These are phyloP conservation scores for Osmanthus fragrans DNA, from an alignment of 257 asterid genomes.

Conservation along the genomic window DNA sequence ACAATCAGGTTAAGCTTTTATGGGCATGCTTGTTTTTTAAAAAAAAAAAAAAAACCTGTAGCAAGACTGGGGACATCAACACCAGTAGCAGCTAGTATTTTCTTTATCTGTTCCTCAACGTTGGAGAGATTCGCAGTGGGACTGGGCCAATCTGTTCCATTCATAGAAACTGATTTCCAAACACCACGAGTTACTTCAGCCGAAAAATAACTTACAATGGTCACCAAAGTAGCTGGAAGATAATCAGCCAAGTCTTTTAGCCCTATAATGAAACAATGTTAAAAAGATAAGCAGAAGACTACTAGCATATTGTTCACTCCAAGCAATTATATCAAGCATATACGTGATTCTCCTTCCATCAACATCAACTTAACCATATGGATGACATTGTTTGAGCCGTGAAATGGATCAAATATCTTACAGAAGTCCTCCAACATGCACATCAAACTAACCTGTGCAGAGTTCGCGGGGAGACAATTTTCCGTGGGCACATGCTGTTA, in stretches of 20 bases:
- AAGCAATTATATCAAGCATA: not conserved
- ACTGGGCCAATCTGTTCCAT: conserved; percentile 99
- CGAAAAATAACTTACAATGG: conserved; percentile 93
- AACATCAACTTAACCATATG: too few relatives aligned
- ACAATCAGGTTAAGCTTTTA: not conserved
- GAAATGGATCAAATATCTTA: not conserved
- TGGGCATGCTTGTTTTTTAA: not conserved
- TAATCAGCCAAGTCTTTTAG: conserved; percentile 95
- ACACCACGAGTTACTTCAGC: conserved; percentile 99
- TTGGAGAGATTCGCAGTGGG: conserved; percentile 88
- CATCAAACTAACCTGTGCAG: conserved; percentile 76
- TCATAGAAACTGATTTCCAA: conserved; percentile 94
- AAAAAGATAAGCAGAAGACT: conserved; percentile 12
- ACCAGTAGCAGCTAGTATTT: conserved; percentile 90
- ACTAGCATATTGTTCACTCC: not conserved
- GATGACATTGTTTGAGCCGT: not conserved
- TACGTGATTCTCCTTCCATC: too few relatives aligned
- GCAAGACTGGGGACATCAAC: conserved; percentile 94
- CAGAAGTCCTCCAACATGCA: not conserved
- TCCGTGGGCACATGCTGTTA: conserved; percentile 92
- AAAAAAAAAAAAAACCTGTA: conserved; percentile 51
- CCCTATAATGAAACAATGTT: conserved; percentile 45
- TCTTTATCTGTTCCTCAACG: conserved; percentile 94
- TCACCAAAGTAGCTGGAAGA: conserved; percentile 96
- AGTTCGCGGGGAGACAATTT: conserved; percentile 91